Evolutionary conservation across 805 yeast genomes (phyloP), one percentile per base, ranked within the genome.

Genomic region (Hanseniaspora hatyaiensis): DNA sequence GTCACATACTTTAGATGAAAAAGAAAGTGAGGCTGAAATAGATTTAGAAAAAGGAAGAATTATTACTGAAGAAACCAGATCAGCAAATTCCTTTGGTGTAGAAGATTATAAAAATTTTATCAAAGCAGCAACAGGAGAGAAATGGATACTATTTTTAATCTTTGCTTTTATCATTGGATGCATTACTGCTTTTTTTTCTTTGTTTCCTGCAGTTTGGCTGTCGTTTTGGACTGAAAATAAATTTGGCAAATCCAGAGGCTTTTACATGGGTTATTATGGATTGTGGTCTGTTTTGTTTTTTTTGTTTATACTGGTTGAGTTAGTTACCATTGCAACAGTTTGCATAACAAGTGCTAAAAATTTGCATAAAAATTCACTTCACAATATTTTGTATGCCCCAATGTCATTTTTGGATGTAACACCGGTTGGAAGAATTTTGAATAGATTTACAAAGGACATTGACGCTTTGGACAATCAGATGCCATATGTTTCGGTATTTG

Each of bases 401-500:
- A 82, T 83, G 88, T 64, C 80, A 0, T 86, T 73, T 58, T 74
- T 84, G 67, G 95, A 86, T 60, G 77, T 86, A 5, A 81, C 94
- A 0, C 95, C 95, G 2, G 69, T 83, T 64, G 95, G 95, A 4
- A 73, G 95, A 56, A 79, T 85, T 51, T 68, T 86, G 58, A 85
- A 83, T 63, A 68, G 95, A 52, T 86, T 86, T 59, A 84, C 95
- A 2, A 84, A 84, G 55, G 95, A 85, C 61, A 81, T 92, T 0
- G 94, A 85, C 59, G 77, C 78, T 29, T 67, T 85, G 60, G 95
- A 86, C 78, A 58, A 80, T 56, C 83, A 78, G 61, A 61, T 81
- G 51, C 72, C 76, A 45, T 23, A 37, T 37, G 40, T 22, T 8
- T 37, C 31, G 11, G 29, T 37, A 23, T 64, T 78, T 61, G 63